Conservation (phyloP, 2,329 filamentous ascomycete species). For the Rachicladosporium sp. region DNA sequence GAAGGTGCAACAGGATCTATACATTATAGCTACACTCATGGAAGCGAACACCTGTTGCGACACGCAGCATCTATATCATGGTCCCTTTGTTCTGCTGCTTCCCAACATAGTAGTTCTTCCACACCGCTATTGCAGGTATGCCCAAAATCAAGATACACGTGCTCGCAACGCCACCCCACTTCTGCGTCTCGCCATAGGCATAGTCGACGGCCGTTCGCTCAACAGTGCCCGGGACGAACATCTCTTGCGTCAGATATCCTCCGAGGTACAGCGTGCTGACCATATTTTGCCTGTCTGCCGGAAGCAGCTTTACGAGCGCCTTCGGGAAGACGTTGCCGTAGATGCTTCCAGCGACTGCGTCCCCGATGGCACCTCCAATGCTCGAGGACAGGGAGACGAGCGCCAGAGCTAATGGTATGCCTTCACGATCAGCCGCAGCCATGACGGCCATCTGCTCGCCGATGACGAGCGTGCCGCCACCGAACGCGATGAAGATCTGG, state of each 20-base stretch:
- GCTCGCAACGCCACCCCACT: conserved; percentile 28
- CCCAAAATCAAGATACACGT: conserved; percentile 22
- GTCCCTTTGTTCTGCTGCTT: conserved; percentile 27
- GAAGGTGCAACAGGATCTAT: too few relatives aligned
- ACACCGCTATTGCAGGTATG: conserved; percentile 20
- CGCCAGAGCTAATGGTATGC: conserved; percentile 15
- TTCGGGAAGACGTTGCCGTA: conserved; percentile 15
- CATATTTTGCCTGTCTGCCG: conserved; percentile 14
- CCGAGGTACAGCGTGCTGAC: conserved; percentile 33
- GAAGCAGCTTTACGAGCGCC: conserved; percentile 7
- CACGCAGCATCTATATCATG: conserved; percentile 12
- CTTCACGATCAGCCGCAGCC: conserved; percentile 29
- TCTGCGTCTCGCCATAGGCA: conserved; percentile 38
- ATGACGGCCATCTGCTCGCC: conserved; percentile 49
- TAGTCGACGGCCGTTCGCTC: conserved; percentile 33
- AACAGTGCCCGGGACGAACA: conserved; percentile 30
- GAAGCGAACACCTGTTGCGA: too few relatives aligned
- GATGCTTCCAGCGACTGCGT: conserved; percentile 18
- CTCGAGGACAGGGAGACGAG: conserved; percentile 12
- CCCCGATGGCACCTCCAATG: conserved; percentile 42
- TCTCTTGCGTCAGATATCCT: conserved; percentile 39
- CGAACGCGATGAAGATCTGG: conserved; percentile 41
- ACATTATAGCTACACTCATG: too few relatives aligned
- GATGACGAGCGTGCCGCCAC: conserved; percentile 42
- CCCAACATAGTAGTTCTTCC: conserved; percentile 26